These are phyloP conservation scores for Cladophialophora chaetospira DNA, from an alignment of 2,329 filamentous ascomycete species.

Conservation along the genomic window DNA sequence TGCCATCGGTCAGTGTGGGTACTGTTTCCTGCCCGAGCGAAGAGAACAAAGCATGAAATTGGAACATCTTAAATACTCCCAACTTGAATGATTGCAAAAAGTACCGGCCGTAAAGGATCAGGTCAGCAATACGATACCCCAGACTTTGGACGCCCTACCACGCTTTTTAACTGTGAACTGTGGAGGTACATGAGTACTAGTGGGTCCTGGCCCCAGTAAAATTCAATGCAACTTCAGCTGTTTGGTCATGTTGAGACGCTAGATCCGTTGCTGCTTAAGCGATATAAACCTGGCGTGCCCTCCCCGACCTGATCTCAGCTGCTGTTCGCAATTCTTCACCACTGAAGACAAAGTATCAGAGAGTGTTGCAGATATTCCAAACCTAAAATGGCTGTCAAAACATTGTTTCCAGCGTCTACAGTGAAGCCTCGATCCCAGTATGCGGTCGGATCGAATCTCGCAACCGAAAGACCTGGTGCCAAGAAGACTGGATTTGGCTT, in stretches of 20 bases:
- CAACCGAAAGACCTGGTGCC: neutral
- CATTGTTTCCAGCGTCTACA: conserved; percentile 13
- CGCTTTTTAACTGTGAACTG: neutral
- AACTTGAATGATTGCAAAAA: neutral
- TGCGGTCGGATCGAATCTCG: conserved; percentile 4
- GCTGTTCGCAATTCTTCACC: neutral
- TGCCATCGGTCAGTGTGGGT: too few relatives aligned
- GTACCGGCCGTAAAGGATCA: neutral
- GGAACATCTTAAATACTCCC: too few relatives aligned
- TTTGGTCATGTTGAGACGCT: neutral
- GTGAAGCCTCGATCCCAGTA: conserved; percentile 14
- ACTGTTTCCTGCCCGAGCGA: too few relatives aligned
- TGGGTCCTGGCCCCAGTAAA: neutral
- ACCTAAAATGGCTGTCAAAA: conserved; percentile 12
- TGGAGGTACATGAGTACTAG: neutral
- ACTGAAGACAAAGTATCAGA: neutral
- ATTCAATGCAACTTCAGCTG: neutral
- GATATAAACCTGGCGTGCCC: neutral
- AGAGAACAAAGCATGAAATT: too few relatives aligned
- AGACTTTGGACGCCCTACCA: neutral
- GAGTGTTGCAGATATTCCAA: too few relatives aligned
- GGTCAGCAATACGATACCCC: neutral
- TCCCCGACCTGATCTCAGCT: neutral
- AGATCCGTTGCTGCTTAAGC: neutral
- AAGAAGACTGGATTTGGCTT: conserved; percentile 11